Base-by-base conservation (phyloP, 1,139 yeast genomes). In the Yamadazyma sp. region DNA sequence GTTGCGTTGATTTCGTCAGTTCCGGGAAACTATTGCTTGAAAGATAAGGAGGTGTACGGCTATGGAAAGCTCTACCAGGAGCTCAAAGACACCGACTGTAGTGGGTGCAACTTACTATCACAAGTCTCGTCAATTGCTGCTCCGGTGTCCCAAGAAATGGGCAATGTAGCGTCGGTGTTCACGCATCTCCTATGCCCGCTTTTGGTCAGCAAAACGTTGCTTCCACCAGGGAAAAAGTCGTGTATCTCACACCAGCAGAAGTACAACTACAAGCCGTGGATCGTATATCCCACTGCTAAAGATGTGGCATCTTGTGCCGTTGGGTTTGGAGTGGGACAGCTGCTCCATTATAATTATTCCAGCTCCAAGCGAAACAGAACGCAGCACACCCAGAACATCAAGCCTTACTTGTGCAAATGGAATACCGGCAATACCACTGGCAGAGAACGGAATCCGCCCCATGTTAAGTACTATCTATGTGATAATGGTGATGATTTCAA, bases 71-170 rank as follows among this genome's bases (percentile, higher is more conserved):
- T 82, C n/a, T 59, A 64, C 35, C 70, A 72, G 29, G 56, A 69
- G 0, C 53, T 80, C 6, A 48, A 55, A 27, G 44, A 66, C 16
- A 62, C 67, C 31, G 45, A 61, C 4, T 53, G 72, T 13, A 39
- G 45, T 12, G 43, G 35, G n/a, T 22, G 39, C 12, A 46, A 45
- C 8, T 36, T 43, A 1, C 52, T 78, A 6, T 73, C 82, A 0
- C 87, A 82, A 54, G 68, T 71, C 0, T 79, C 88, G 0, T 71
- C 86, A 0, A 76, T 83, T 14, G 81, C 86, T 1, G 72, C 75
- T 2, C 81, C 87, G 0, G 61, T 69, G 26, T 61, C 67, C 6
- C 50, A 59, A 12, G 53, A 52, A 5, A 58, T 59, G 29, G 54
- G 57, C 1, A 38, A 57, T 11, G 62, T 68, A 2, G 55, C 70